These are phyloP conservation scores for Malbranchea cinnamomea DNA, from an alignment of 2,329 filamentous ascomycete species.

Conservation along the genomic window DNA sequence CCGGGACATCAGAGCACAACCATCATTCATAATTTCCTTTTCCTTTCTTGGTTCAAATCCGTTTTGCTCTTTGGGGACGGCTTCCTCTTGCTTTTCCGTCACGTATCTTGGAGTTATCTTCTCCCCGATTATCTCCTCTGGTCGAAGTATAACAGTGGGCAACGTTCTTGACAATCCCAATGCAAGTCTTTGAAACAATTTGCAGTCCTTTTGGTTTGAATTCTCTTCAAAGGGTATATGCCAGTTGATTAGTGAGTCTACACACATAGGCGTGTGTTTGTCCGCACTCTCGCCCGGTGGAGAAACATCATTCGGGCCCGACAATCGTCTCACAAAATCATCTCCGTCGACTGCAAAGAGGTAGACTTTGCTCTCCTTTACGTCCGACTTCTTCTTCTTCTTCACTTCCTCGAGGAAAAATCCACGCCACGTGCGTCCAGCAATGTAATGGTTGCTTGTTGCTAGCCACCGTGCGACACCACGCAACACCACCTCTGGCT, in stretches of 20 bases:
- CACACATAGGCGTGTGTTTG: constrained; percentile 21
- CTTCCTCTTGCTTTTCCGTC: too few relatives aligned
- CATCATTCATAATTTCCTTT: constrained; percentile 32
- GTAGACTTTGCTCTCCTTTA: constrained; percentile 18
- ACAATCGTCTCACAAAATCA: constrained; percentile 20
- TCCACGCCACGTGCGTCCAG: constrained; percentile 30
- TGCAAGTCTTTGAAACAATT: constrained; percentile 30
- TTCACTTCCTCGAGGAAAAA: constrained; percentile 31
- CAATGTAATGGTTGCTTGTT: constrained; percentile 21
- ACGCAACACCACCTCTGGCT: constrained; percentile 18
- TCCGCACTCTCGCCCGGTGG: constrained; percentile 14
- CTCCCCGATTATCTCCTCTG: constrained; percentile 25
- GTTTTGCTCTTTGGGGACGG: too few relatives aligned
- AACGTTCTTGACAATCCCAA: constrained; percentile 31
- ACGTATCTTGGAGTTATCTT: too few relatives aligned
- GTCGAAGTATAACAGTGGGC: constrained; percentile 22
- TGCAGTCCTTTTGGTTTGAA: constrained; percentile 24
- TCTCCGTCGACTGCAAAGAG: constrained; percentile 31
- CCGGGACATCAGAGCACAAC: constrained; percentile 41
- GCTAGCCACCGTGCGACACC: constrained; percentile 27
- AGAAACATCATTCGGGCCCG: constrained; percentile 10
- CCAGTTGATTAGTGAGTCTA: constrained; percentile 30
- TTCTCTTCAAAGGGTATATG: constrained; percentile 27
- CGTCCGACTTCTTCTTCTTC: constrained; percentile 11
- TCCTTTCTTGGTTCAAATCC: too few relatives aligned